Conservation (phyloP, 164 flowering plant species). For the Buxus sempervirens region DNA sequence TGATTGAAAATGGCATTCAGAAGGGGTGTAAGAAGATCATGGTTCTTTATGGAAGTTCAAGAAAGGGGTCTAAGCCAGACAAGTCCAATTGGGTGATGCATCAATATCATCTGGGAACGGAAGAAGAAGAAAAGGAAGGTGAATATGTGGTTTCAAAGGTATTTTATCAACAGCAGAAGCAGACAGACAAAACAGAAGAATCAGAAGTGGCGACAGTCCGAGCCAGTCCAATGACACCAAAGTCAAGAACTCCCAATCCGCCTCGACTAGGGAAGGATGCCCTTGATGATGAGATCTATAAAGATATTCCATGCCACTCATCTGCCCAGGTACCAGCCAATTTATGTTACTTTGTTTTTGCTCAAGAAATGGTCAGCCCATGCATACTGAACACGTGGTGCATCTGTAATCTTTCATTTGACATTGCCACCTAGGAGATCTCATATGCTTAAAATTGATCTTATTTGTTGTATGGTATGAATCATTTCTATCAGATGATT, state of each 20-base stretch:
- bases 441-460: not conserved
- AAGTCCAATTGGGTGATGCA: slow-evolving; percentile 92
- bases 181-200: slow-evolving; percentile 26
- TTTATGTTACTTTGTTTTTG: not conserved
- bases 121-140: slow-evolving; percentile 72
- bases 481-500: not conserved
- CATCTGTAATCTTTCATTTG: not conserved
- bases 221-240: slow-evolving; percentile 57
- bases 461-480: not conserved
- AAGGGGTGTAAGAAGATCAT: slow-evolving; percentile 88
- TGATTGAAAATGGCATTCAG: slow-evolving; percentile 61
- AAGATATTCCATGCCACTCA: slow-evolving; percentile 20
- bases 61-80: slow-evolving; percentile 59
- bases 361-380: not conserved
- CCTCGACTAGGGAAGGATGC: slow-evolving; percentile 35
- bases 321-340: slow-evolving; percentile 22
- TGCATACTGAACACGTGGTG: not conserved
- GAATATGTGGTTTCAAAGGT: slow-evolving; percentile 78
- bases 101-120: slow-evolving; percentile 85
- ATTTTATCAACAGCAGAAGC: slow-evolving; percentile 60
- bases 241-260: slow-evolving; percentile 39
- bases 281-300: slow-evolving; percentile 21
- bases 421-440: too few relatives aligned
- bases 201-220: slow-evolving; percentile 10
- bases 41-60: slow-evolving; percentile 72